Conservation (phyloP, 257 asterid genomes). For the Solanum megistacrolobum region DNA sequence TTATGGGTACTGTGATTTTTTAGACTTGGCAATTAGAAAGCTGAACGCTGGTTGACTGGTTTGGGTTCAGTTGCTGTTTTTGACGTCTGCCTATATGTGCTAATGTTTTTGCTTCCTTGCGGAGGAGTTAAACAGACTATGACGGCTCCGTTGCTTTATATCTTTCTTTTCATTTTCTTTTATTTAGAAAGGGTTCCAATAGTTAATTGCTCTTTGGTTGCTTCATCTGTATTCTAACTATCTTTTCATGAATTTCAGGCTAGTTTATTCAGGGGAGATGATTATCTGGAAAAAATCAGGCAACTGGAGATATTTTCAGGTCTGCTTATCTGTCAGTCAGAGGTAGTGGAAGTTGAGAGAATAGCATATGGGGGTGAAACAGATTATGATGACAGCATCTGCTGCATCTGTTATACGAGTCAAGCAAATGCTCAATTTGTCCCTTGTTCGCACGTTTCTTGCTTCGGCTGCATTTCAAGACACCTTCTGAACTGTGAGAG, state of each 20-base stretch:
- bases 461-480: conserved; percentile 83
- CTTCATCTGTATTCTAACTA: background rate
- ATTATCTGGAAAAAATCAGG: conserved; percentile 36
- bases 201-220: background rate
- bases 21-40: background rate
- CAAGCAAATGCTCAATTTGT: conserved; percentile 44
- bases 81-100: background rate
- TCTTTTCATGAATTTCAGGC: conserved; percentile 32
- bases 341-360: conserved; percentile 32
- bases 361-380: conserved; percentile 24
- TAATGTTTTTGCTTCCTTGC: background rate
- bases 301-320: conserved; percentile 62
- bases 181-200: background rate
- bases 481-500: conserved; percentile 82
- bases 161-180: background rate
- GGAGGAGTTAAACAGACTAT: background rate
- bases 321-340: conserved; percentile 43
- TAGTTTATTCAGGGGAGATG: conserved; percentile 49
- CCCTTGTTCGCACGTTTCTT: conserved; percentile 75
- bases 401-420: conserved; percentile 84
- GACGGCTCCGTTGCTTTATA: background rate
- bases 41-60: background rate
- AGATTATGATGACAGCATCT: conserved; percentile 37
- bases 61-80: background rate
- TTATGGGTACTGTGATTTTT: background rate